Conservation (phyloP, 108 stramenopile species). For the Nitzschia inconspicua region DNA sequence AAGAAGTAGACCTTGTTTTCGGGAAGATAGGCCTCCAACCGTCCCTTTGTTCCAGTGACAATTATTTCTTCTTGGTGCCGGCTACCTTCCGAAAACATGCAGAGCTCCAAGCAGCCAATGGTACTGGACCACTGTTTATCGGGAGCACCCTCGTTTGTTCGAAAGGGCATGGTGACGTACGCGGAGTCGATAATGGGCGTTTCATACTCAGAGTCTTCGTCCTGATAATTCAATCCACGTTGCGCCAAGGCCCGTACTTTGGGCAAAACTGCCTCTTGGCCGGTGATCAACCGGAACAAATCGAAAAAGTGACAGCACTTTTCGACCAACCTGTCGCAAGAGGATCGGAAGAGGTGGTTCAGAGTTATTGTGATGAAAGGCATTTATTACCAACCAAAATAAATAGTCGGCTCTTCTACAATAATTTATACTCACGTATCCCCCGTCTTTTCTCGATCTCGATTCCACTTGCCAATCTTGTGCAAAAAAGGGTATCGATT, state of each 20-base stretch:
- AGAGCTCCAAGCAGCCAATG: conserved; percentile 77
- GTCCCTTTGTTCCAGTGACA: conserved; percentile 81
- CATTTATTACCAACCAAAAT: too few species aligned
- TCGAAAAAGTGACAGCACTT: conserved; percentile 90
- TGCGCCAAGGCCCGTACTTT: conserved; percentile 46
- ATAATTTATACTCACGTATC: conserved; percentile 12
- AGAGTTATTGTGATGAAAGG: too few species aligned
- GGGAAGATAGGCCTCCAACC: conserved; percentile 80
- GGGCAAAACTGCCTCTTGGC: conserved; percentile 53
- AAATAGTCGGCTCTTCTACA: too few species aligned
- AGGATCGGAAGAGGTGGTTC: too few species aligned
- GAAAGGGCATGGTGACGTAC: conserved; percentile 72
- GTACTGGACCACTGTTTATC: conserved; percentile 12
- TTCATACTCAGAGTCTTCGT: conserved; percentile 51
- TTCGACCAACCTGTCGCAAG: conserved; percentile 59
- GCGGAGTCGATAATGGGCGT: conserved; percentile 80
- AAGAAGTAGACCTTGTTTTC: conserved; percentile 84
- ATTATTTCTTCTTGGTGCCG: conserved; percentile 88
- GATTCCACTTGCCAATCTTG: conserved; percentile 80
- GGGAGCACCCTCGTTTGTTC: background rate
- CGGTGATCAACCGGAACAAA: conserved; percentile 77
- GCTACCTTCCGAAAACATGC: conserved; percentile 83
- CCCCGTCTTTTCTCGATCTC: conserved; percentile 67
- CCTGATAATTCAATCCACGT: conserved; percentile 62
- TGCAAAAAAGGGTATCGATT: conserved; percentile 83